Percentiles rank a stretch among this genome's conserved stretches.
Evolutionary conservation across 140 eudicot species (phyloP).

Genomic region (Senecio squalidus): DNA sequence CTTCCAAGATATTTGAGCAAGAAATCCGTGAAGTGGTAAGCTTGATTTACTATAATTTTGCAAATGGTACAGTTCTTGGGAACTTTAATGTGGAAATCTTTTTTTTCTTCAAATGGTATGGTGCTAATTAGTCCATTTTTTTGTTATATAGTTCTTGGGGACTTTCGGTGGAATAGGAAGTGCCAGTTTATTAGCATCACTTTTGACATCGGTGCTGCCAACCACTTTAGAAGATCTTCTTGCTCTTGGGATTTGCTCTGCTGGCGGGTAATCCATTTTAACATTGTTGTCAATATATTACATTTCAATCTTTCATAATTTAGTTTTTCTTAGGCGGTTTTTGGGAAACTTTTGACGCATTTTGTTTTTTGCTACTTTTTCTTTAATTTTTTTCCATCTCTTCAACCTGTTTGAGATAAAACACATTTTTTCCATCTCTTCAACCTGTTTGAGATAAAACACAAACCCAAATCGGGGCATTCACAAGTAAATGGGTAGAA

Average conservation of each 20-base stretch:
- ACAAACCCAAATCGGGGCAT: too few species aligned
- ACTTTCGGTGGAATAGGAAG: slow-evolving; percentile 92
- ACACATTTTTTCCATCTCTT: too few species aligned
- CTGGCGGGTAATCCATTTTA: slow-evolving; percentile 72
- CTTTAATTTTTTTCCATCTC: too few species aligned
- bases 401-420: too few species aligned
- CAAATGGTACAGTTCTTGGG: neutral
- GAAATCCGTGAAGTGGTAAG: slow-evolving; percentile 95
- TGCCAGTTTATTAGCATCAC: slow-evolving; percentile 93
- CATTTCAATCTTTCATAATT: neutral
- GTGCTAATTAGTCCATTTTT: neutral
- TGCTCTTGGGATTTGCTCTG: slow-evolving; percentile 96
- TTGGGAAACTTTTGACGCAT: too few species aligned
- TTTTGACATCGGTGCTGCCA: slow-evolving; percentile 84
- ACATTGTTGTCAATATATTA: neutral
- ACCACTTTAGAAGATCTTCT: slow-evolving; percentile 94
- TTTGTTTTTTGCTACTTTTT: too few species aligned
- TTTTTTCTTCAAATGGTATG: neutral
- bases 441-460: too few species aligned
- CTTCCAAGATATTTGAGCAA: slow-evolving; percentile 80
- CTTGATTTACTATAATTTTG: slow-evolving; percentile 2
- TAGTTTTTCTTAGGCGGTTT: too few species aligned
- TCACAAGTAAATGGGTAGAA: too few species aligned
- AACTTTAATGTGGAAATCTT: too few species aligned
- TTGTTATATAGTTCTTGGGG: slow-evolving; percentile 61